A percentile compares a stretch with the other conserved stretches of the same genome.
Conservation (phyloP, 2,329 filamentous ascomycete genomes). For the Monosporascus sp. region DNA sequence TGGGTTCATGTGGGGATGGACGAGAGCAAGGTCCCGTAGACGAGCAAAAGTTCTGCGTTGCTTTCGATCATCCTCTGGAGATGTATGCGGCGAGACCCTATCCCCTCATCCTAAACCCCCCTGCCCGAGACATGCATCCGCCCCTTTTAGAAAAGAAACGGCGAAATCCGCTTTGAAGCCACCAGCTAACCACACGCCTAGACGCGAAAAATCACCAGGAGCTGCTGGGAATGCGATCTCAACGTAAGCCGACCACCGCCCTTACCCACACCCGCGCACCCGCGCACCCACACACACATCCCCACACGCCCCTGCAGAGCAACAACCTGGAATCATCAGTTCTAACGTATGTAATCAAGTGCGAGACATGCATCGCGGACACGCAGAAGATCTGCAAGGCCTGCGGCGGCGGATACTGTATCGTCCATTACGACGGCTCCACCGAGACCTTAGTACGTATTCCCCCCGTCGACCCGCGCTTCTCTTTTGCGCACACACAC, state of each 20-base stretch:
- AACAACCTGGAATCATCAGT: too few species aligned
- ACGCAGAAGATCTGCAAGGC: constrained; percentile 67
- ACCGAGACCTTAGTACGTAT: constrained; percentile 52
- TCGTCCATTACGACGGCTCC: constrained; percentile 77
- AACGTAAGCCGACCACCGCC: constrained; percentile 51
- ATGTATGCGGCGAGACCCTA: constrained; percentile 24
- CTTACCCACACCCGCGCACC: background rate
- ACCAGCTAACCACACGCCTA: constrained; percentile 21
- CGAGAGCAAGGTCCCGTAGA: constrained; percentile 5
- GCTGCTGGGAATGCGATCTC: constrained; percentile 83
- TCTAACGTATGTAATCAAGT: constrained; percentile 40
- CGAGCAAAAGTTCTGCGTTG: background rate
- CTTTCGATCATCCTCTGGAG: constrained; percentile 18
- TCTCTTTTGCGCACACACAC: background rate
- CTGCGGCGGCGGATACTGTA: constrained; percentile 78
- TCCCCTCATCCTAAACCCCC: constrained; percentile 3
- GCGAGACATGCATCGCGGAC: constrained; percentile 65
- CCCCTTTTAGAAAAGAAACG: background rate
- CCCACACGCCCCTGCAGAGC: too few species aligned
- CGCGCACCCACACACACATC: too few species aligned
- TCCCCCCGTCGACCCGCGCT: background rate
- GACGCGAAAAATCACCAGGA: constrained; percentile 53
- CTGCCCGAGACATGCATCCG: background rate
- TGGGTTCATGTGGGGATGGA: constrained; percentile 15
- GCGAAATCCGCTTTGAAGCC: constrained; percentile 6